Evolutionary conservation across 1,284 basidiomycete genomes (phyloP).

Genomic region (Sphagnurus paluster): DNA sequence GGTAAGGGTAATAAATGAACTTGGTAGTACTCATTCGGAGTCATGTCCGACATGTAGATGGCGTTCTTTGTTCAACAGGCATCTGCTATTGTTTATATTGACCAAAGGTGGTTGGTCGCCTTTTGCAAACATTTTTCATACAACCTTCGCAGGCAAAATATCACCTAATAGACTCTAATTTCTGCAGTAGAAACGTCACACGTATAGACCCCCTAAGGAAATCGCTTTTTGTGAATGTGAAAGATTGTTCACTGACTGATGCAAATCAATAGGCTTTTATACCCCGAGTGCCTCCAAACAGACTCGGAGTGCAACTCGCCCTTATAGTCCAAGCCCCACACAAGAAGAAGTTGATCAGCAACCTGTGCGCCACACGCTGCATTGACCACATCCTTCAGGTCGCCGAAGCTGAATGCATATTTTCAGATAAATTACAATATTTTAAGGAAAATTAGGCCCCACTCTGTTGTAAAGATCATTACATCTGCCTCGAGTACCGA

Average conservation of each 20-base stretch:
- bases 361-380: conserved; percentile 48
- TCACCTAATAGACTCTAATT: conserved; percentile 61
- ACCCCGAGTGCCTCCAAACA: conserved; percentile 51
- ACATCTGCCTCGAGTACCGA: conserved; percentile 60
- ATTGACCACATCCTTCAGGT: conserved; percentile 26
- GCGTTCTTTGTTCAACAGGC: too few relatives aligned
- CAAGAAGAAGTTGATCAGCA: conserved; percentile 41
- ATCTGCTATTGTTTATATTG: too few relatives aligned
- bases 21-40: too few relatives aligned
- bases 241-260: conserved; percentile 28
- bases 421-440: background rate
- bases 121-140: too few relatives aligned
- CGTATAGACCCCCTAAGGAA: conserved; percentile 42
- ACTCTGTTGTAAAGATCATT: conserved; percentile 66
- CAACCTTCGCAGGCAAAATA: conserved; percentile 29
- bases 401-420: conserved; percentile 16
- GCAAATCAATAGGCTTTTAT: conserved; percentile 54
- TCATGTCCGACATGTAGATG: too few relatives aligned
- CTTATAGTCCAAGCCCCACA: conserved; percentile 68
- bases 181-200: conserved; percentile 49
- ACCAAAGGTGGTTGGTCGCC: too few relatives aligned
- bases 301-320: conserved; percentile 65
- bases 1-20: too few relatives aligned
- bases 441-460: conserved; percentile 7
- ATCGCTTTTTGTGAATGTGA: background rate